phyloP scores from a whole-genome alignment of 352 stramenopile genomes.

The Phytophthora hybrid region DNA sequence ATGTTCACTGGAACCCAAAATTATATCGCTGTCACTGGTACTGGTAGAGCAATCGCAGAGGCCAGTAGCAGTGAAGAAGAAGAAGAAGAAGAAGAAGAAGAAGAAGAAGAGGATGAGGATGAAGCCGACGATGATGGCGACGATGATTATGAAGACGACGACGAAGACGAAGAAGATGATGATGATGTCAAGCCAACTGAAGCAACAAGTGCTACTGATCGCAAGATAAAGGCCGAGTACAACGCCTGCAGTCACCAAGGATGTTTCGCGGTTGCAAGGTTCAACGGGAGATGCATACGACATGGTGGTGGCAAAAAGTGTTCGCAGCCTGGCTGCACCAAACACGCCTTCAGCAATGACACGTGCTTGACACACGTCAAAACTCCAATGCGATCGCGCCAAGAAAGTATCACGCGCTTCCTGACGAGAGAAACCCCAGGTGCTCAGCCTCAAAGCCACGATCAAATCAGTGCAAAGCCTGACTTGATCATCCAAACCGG shows the following conservation, averaged over 20 bases:
- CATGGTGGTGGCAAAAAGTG: not conserved
- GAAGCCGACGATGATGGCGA: no score
- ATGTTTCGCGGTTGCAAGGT: not conserved
- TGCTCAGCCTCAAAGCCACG: no score
- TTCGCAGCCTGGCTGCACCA: not conserved
- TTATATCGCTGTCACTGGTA: no score
- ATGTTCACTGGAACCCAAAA: no score
- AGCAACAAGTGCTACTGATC: not conserved
- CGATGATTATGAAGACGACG: no score
- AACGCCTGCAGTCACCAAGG: not conserved
- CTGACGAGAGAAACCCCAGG: not conserved
- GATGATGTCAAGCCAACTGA: not conserved
- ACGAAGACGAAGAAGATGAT: no score
- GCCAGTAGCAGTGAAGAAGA: not conserved
- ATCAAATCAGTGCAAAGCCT: no score
- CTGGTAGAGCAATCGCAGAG: not conserved
- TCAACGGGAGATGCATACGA: not conserved
- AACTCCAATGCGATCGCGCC: not conserved
- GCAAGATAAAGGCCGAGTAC: no score
- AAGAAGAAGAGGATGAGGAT: no score
- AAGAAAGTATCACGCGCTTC: not conserved
- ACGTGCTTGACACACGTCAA: not conserved
- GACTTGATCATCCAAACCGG: no score
- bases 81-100: no score
- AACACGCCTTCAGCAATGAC: not conserved